Conservation (phyloP, 2,329 filamentous ascomycete genomes). For the Setomelanomma holmii region DNA sequence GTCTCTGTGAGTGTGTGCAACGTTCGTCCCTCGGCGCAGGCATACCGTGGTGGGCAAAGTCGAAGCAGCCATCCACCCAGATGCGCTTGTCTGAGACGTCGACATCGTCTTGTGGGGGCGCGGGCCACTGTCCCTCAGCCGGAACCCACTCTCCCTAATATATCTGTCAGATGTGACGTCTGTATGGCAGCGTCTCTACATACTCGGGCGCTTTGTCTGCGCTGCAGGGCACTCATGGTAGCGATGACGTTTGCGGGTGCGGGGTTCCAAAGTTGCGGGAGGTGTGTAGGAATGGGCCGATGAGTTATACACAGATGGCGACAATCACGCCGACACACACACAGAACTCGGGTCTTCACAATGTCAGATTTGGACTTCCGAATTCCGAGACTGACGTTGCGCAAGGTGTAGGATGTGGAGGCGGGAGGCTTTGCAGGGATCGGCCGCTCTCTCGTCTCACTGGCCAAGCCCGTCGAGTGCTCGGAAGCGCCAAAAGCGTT, state of each 20-base stretch:
- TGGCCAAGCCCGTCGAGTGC: constrained; percentile 2
- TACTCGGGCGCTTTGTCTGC: constrained; percentile 48
- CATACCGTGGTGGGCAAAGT: constrained; percentile 95
- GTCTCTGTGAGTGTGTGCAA: constrained; percentile 2
- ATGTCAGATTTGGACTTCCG: too few species aligned
- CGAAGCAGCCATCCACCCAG: constrained; percentile 99
- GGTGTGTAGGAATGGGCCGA: background rate
- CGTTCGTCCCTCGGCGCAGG: background rate
- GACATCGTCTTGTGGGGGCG: constrained; percentile 67
- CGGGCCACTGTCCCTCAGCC: constrained; percentile 65
- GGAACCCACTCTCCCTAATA: constrained; percentile 55
- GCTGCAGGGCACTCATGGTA: constrained; percentile 29
- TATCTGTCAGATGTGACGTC: background rate
- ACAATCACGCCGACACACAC: background rate
- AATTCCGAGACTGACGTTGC: too few species aligned
- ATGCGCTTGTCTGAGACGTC: constrained; percentile 73
- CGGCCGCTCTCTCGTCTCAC: background rate
- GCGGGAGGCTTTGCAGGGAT: constrained; percentile 1
- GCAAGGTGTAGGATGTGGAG: constrained; percentile 1
- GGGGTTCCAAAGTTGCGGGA: background rate
- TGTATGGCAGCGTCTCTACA: background rate
- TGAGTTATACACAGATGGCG: background rate
- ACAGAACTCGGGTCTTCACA: too few species aligned
- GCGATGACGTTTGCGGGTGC: constrained; percentile 6
- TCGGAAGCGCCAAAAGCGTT: constrained; percentile 13